These are phyloP conservation scores for Ceratorhiza oryzae-sativae DNA, from an alignment of 1,284 basidiomycete species.

Conservation along the genomic window DNA sequence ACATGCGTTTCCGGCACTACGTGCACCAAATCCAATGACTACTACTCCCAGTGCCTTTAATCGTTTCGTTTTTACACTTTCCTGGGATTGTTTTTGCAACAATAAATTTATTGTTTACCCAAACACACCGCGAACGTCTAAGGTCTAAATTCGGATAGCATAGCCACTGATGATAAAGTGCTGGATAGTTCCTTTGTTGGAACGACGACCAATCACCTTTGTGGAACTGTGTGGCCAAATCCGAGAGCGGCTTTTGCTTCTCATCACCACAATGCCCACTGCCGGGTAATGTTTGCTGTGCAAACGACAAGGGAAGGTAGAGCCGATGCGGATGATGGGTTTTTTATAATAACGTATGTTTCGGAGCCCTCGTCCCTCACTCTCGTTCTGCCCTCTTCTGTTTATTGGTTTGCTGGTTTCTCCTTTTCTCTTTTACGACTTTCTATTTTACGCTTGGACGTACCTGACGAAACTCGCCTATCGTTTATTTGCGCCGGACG, in stretches of 20 bases:
- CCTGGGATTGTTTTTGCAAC: background rate
- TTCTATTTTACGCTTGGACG: slow-evolving; percentile 26
- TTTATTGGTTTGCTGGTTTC: background rate
- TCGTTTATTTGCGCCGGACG: slow-evolving; percentile 21
- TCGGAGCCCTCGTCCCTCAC: background rate
- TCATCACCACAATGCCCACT: slow-evolving; percentile 21
- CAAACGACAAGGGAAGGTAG: slow-evolving; percentile 9
- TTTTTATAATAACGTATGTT: background rate
- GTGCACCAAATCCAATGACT: slow-evolving; percentile 37
- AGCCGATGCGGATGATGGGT: background rate
- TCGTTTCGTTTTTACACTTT: background rate
- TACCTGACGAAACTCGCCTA: slow-evolving; percentile 9
- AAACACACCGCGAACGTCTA: background rate
- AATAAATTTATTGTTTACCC: slow-evolving; percentile 6
- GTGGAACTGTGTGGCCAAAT: background rate
- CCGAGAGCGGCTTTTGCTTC: background rate
- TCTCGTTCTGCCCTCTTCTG: background rate
- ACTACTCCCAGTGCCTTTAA: slow-evolving; percentile 37
- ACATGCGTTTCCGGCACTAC: slow-evolving; percentile 33
- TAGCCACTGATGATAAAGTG: background rate
- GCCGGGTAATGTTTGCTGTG: background rate
- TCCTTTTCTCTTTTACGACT: slow-evolving; percentile 22
- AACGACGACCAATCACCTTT: too few species aligned
- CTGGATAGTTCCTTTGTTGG: too few species aligned
- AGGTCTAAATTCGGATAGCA: slow-evolving; percentile 1